Base-by-base conservation (phyloP, 495 filamentous ascomycete genomes). In the Cercophora sp. region DNA sequence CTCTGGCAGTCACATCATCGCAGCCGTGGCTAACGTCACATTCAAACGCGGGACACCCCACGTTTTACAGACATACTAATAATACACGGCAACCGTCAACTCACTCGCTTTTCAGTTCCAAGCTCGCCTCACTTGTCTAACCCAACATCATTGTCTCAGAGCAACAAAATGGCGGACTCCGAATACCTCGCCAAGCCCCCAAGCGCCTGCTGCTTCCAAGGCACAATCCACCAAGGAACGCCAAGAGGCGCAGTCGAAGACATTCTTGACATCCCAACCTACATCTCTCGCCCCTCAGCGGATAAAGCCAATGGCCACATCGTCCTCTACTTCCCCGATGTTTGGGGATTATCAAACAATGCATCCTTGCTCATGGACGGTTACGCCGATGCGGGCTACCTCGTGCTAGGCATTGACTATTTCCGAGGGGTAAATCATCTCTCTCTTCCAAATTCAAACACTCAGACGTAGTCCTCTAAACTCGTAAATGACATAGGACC, bases 311-410 rank as follows among this genome's bases (percentile, higher is more conserved):
- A 73, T 50, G 70, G 69, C 6, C 36, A 73, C 42, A 58, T 72
- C 42, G 34, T 75, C 8, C 56, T 75, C 19, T 75, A 70, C 57
- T 73, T 67, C 48, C 69, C 70, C 0, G 72, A 75, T 34, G 66
- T 74, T 2, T 70, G 60, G 59, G 70, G 68, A 20, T 49, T 73
- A 29, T 71, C 66, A 40, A 61, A 52, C 27, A 75, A 74, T 40
- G 62, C 59, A 5, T 42, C 63, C 4, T 52, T 75, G 23, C 53
- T 72, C 8, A 70, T 74, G 65, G 70, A 75, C 52, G 68, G 51
- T 5, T 74, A 71, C 46, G 70, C 72, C 3, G 67, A 69, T 36
- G 69, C 70, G 2, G 72, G 72, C 1, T 75, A 70, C 45, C 26
- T 63, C 1, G 59, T 65, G 0, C 44, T 75, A 8, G 70, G 68